Conservation (phyloP, 2,329 filamentous ascomycete genomes). For the Trichoderma cornu-damae region DNA sequence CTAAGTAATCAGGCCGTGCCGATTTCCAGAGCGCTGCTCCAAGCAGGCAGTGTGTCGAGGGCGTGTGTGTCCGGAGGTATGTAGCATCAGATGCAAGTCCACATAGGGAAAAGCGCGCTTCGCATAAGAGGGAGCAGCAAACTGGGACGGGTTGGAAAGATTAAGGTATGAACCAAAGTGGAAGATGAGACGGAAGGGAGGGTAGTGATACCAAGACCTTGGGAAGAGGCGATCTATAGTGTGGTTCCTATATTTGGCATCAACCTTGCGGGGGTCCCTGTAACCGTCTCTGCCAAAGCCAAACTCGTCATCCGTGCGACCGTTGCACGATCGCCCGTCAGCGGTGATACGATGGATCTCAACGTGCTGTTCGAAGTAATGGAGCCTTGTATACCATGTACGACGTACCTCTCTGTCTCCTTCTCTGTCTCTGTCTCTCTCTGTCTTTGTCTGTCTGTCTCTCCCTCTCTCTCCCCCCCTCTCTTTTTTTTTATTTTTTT, state of each 20-base stretch:
- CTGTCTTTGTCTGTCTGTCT: too few species aligned
- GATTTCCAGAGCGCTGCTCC: slow-evolving; percentile 1
- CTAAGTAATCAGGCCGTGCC: background rate
- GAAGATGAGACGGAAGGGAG: slow-evolving; percentile 17
- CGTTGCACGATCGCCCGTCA: slow-evolving; percentile 18
- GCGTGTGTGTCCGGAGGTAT: background rate
- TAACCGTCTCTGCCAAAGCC: background rate
- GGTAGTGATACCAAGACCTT: slow-evolving; percentile 20
- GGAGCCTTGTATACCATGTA: background rate
- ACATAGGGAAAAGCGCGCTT: slow-evolving; percentile 6
- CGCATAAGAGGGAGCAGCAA: background rate
- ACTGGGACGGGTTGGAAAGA: slow-evolving; percentile 8
- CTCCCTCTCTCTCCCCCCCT: too few species aligned
- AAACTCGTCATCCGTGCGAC: slow-evolving; percentile 18
- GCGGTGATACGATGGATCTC: slow-evolving; percentile 10
- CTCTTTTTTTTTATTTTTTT: too few species aligned
- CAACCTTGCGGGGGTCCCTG: slow-evolving; percentile 2
- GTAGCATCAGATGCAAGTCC: slow-evolving; percentile 9
- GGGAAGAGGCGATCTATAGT: slow-evolving; percentile 15
- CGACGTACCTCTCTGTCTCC: background rate
- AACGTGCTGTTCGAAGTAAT: background rate
- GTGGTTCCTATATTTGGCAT: slow-evolving; percentile 20
- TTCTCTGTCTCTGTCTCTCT: background rate
- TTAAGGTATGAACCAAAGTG: slow-evolving; percentile 11
- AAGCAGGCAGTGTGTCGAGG: slow-evolving; percentile 7